Evolutionary conservation across 768 basidiomycete genomes (phyloP), one percentile per base, ranked within the genome.

Genomic region (Auriscalpium orientale): DNA sequence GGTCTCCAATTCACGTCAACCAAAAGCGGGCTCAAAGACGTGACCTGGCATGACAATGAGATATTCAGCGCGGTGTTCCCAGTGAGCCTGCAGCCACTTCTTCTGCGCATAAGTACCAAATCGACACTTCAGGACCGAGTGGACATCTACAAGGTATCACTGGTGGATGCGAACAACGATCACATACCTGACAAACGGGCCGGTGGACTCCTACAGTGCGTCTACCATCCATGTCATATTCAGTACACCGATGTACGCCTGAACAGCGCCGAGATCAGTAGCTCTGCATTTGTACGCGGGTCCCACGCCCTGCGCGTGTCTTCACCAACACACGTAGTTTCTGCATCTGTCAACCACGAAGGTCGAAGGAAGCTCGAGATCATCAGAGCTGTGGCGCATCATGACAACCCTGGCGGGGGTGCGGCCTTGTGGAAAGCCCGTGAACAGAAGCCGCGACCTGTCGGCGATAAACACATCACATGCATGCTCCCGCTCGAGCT

Each of bases 401-500:
- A 60, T 33, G 51, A 44, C 12, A 45, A 55, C 38, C 51, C 21
- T 45, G 60, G 59, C 61, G 40, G 62, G 62, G 12, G 55, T 59
- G 28, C 56, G 57, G 56, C 56, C 10, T 47, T 69, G 10, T 70
- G 69, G 69, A 69, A 67, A 54, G 61, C 64, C 1, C 52, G 51
- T 11, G 35, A 53, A 12, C 57, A 63, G 16, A 51, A 21, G 12
- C 40, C 49, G 38, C 38, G 10, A 37, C 21, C 33, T 22, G 11
- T 59, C 9, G 50, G 51, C 11, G 43, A 18, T 20, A 54, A 57
- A n/a, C 52, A 55, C 20, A 50, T 68, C 0, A 64, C 69, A 2
- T 62, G 56, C 22, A 58, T 64, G 28, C 60, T 71, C 33, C 82
- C 85, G 5, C 65, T 91, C 8, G 83, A 83, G 46, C 67, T 81